Evolutionary conservation across 176 grass and related monocot species (phyloP), one percentile per base, ranked within the genome.

Genomic region (Carex littledalei): DNA sequence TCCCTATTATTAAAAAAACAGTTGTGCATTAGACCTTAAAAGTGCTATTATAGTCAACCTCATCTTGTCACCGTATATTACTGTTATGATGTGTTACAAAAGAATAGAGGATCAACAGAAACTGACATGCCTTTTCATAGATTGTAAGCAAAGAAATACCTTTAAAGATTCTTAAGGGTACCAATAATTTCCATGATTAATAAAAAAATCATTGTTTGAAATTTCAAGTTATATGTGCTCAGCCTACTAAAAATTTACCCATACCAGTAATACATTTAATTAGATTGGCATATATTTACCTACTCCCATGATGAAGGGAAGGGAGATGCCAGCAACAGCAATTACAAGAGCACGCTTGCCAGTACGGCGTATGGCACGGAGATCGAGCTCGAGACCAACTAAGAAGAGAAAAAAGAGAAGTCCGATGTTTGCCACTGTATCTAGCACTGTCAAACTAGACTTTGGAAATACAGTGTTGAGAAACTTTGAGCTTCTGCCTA

Each of bases 261-360:
- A 54, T 77, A 53, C 22, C 21, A 56, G 22, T 55, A 14, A 78
- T 78, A 29, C 45, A 32, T 17, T 12, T 32, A 55, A 68, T 45
- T n/a, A 21, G 32, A 81, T 81, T 3, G 24, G 13, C n/a, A 83
- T 18, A 8, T 83, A 54, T 43, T 59, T 85, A 58, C 87, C 87
- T 64, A 88, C 64, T 20, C 87, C 87, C 61, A 88, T 77, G 72
- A 79, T 54, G 72, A 88, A 88, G 17, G 87, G 82, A 63, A 85
- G 73, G 74, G 75, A 85, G 70, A 88, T 88, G 20, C 82, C 87
- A 11, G 83, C 82, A 13, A 88, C 50, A 58, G 87, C 87, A 45
- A 88, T 88, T 78, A 74, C 82, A 26, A 85, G 34, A n/a, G 87
- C 84, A 20, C 57, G 29, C 54, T 89, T 89, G 6, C 87, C 87